These are phyloP conservation scores for Neofusicoccum ribis DNA, from an alignment of 2,329 filamentous ascomycete genomes.

Conservation along the genomic window DNA sequence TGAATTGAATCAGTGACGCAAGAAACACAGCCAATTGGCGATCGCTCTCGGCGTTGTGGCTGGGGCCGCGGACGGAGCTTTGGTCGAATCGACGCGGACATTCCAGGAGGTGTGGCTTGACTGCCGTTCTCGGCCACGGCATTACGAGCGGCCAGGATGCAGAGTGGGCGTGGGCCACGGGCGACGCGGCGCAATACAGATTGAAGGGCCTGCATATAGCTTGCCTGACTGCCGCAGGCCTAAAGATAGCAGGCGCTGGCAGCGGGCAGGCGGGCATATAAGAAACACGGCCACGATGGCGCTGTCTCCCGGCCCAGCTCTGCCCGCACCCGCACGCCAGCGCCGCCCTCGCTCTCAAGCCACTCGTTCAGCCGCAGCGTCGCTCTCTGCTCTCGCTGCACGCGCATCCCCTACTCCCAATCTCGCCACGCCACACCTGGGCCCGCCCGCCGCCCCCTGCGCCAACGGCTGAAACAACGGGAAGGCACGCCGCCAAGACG, in stretches of 20 bases:
- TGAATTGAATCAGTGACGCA: constrained; percentile 9
- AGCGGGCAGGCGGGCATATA: background rate
- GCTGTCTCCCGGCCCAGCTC: background rate
- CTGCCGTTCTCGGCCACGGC: background rate
- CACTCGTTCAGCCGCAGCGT: background rate
- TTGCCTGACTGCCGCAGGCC: background rate
- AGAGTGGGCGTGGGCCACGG: background rate
- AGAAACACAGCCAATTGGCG: constrained; percentile 12
- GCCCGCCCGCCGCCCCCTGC: background rate
- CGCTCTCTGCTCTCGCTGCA: background rate
- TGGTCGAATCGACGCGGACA: background rate
- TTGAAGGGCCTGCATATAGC: constrained; percentile 7
- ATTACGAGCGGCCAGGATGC: background rate
- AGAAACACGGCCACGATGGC: background rate
- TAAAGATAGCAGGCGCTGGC: background rate
- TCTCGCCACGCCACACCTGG: constrained; percentile 12
- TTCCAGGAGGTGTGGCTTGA: constrained; percentile 5
- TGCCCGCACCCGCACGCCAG: background rate
- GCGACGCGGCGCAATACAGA: constrained; percentile 6
- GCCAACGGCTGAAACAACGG: constrained; percentile 9
- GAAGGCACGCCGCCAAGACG: background rate
- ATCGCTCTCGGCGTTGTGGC: background rate
- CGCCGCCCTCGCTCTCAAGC: background rate
- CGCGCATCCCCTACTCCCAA: constrained; percentile 5
- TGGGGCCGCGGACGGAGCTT: background rate